Conservation (phyloP, 2,329 filamentous ascomycete species). For the Aquanectria penicillioides region DNA sequence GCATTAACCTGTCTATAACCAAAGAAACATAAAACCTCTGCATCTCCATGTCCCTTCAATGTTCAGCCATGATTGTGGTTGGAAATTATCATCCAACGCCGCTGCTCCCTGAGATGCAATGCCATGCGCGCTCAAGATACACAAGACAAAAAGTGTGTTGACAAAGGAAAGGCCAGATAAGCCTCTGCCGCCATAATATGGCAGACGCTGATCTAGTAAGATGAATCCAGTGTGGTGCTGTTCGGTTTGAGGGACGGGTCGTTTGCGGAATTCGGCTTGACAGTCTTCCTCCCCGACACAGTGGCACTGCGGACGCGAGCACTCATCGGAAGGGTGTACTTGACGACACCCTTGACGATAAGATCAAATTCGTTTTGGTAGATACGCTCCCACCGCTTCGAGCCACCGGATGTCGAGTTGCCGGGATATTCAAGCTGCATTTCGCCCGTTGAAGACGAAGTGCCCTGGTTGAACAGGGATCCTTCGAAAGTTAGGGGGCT, state of each 20-base stretch:
- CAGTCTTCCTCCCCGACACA: slow-evolving; percentile 67
- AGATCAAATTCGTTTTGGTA: slow-evolving; percentile 93
- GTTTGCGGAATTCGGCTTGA: slow-evolving; percentile 71
- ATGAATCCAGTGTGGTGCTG: slow-evolving; percentile 65
- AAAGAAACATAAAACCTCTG: slow-evolving; percentile 39
- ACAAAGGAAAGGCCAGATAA: slow-evolving; percentile 41
- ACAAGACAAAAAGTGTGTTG: slow-evolving; percentile 36
- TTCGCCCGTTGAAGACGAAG: slow-evolving; percentile 80
- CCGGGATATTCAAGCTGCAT: slow-evolving; percentile 85
- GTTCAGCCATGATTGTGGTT: slow-evolving; percentile 44
- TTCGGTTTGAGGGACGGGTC: slow-evolving; percentile 75
- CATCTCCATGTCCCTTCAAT: slow-evolving; percentile 39
- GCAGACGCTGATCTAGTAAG: slow-evolving; percentile 29
- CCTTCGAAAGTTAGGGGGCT: slow-evolving; percentile 90
- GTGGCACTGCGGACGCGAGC: slow-evolving; percentile 67
- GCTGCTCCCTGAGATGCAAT: slow-evolving; percentile 46
- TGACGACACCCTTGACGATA: slow-evolving; percentile 89
- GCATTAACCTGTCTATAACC: slow-evolving; percentile 41
- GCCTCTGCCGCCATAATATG: slow-evolving; percentile 17
- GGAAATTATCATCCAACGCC: slow-evolving; percentile 48
- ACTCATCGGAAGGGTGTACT: slow-evolving; percentile 77
- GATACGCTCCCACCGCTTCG: slow-evolving; percentile 88
- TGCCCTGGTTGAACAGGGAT: slow-evolving; percentile 81
- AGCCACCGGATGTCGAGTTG: slow-evolving; percentile 88
- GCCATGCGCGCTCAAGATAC: slow-evolving; percentile 50